Evolutionary conservation across 192 early-diverging fungal species (phyloP).

Genomic region (Podila horticola): DNA sequence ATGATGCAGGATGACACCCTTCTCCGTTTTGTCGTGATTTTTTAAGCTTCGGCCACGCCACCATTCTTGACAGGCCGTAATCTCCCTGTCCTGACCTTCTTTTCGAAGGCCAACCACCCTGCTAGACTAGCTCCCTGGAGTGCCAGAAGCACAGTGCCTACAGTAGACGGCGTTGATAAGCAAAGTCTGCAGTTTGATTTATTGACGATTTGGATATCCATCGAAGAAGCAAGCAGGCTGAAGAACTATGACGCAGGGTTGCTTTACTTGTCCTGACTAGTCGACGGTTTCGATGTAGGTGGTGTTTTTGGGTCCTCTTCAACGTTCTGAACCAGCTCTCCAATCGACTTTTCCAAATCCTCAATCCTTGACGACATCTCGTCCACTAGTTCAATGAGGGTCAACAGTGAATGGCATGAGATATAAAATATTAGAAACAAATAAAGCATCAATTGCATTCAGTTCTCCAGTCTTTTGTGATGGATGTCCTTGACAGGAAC

Average conservation of each 20-base stretch:
- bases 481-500: too few species aligned
- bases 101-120: background rate
- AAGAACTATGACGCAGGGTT: background rate
- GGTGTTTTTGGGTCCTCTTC: slow-evolving; percentile 34
- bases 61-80: background rate
- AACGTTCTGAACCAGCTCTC: slow-evolving; percentile 40
- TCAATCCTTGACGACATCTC: slow-evolving; percentile 48
- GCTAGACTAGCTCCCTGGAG: background rate
- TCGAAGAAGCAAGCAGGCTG: background rate
- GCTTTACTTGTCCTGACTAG: background rate
- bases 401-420: background rate
- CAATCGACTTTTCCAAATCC: slow-evolving; percentile 50
- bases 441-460: too few species aligned
- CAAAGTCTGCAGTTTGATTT: background rate
- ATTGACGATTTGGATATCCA: background rate
- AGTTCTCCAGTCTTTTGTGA: too few species aligned
- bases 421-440: background rate
- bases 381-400: slow-evolving; percentile 24
- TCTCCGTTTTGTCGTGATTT: too few species aligned
- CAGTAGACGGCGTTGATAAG: background rate
- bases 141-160: background rate
- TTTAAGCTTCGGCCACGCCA: background rate
- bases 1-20: too few species aligned
- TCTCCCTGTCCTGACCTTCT: too few species aligned
- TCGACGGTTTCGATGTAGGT: background rate